Base-by-base conservation (phyloP, 208 protist species). In the Wallacemonas collosoma region DNA sequence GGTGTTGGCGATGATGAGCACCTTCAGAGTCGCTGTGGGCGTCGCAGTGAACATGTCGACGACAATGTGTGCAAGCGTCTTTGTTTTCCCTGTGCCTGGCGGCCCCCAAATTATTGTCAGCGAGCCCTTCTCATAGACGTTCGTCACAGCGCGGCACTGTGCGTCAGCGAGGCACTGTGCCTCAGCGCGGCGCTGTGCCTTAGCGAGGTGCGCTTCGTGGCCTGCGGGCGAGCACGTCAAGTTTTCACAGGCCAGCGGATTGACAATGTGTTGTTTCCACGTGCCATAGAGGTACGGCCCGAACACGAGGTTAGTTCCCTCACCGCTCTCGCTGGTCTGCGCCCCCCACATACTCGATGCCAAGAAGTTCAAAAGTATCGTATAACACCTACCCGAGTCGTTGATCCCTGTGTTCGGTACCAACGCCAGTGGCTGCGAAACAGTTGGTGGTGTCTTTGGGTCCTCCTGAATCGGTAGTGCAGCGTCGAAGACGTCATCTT, bases 51-150 rank as follows among this genome's bases (percentile, higher is more conserved):
- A 53, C 54, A 72, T 41, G 38, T 63, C 43, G 8, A 35, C 40
- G 7, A 72, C 39, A 9, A 72, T 50, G 47, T 45, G 55, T 14
- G 66, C 64, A 9, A 77, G 14, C 5, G 65, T 72, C 39, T 64
- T 40, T 1, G 73, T 77, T 51, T 77, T 77, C 41, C 64, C 73
- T 2, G 73, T 77, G 48, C 73, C 73, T 2, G 73, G 73, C 3
- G 73, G 73, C 14, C 73, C 73, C 73, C 73, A 77, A 6, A 77
- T 14, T 40, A 77, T n/a, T 36, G 73, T 68, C n/a, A 77, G 65
- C 2, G 73, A 3, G 53, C 5, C 11, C 2, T 14, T 53, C 2
- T 38, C 38, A 5, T 65, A 54, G 3, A 70, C 72, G 62, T 70
- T 43, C 36, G 54, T 12, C 2, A 61, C 41, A 44, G 62, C 58